Conservation (phyloP, 2,329 filamentous ascomycete genomes). For the Pestalotiopsis sp. region DNA sequence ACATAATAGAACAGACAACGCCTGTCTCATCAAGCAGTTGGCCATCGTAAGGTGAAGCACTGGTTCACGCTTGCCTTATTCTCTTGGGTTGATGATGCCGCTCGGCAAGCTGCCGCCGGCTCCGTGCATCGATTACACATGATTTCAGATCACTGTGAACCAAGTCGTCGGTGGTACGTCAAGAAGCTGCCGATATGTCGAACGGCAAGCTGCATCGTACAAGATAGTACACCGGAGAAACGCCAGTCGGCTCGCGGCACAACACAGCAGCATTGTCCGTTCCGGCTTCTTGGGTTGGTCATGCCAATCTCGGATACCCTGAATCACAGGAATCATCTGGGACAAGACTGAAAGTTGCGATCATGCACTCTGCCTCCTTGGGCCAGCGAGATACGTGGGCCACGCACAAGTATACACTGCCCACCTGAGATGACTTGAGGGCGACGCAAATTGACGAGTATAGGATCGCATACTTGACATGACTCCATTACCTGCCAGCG, state of each 20-base stretch:
- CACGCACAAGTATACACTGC: too few species aligned
- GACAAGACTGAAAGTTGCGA: too few species aligned
- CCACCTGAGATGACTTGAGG: too few species aligned
- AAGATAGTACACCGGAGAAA: neutral
- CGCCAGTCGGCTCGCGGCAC: neutral
- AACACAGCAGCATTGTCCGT: neutral
- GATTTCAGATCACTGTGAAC: neutral
- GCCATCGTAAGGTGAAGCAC: neutral
- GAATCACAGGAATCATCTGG: too few species aligned
- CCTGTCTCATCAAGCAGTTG: neutral
- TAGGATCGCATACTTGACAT: too few species aligned
- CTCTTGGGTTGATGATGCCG: neutral
- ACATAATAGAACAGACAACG: neutral
- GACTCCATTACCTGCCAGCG: too few species aligned
- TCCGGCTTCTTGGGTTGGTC: neutral
- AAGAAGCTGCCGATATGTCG: neutral
- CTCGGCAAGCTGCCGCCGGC: conserved; percentile 1
- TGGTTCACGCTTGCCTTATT: neutral
- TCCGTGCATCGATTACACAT: neutral
- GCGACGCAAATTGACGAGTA: too few species aligned
- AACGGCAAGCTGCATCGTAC: neutral
- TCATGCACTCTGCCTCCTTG: too few species aligned
- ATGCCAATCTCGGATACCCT: too few species aligned
- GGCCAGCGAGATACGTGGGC: too few species aligned
- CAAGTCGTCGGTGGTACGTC: neutral